Evolutionary conservation across 2,329 filamentous ascomycete genomes (phyloP), one percentile per base, ranked within the genome.

Genomic region (Byssoonygena ceratinophila): DNA sequence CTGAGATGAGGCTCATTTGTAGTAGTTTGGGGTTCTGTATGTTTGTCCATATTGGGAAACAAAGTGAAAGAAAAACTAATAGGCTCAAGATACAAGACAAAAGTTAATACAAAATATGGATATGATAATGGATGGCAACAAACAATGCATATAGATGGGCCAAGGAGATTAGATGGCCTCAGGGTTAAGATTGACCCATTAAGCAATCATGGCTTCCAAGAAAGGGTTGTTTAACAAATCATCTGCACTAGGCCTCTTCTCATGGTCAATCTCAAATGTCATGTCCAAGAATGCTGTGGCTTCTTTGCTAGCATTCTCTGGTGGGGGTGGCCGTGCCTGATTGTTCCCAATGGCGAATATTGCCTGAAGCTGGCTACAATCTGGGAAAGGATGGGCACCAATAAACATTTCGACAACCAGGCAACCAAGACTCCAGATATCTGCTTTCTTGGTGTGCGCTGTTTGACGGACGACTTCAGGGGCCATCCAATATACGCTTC

Each of bases 341-440:
- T 85, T 83, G 58, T 85, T 89, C 36, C 90, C 90, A 66, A 98
- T 97, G 74, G 95, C 95, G 77, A 98, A 98, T 64, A 98, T 96
- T 55, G 92, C 92, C 68, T 98, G 92, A 57, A 98, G 76, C 70
- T 98, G 94, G 55, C 87, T 94, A 74, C 89, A 95, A 71, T 95
- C 91, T 0, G 92, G 92, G 76, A 96, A 96, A 1, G 92, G 92
- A 66, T 97, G 92, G 41, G 82, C 85, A 52, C 92, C 92, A 11
- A 92, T 97, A 77, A 97, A 95, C 92, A 98, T 98, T 74, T 98
- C 92, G 22, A 98, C 91, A 12, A 98, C 88, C 48, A 98, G 76
- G 67, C 92, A 98, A 31, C 92, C 92, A 22, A 98, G 79, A 43
- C 88, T 95, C 92, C 92, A 98, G 61, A 98, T 98, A 64, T 98